Evolutionary conservation across 106 monocot species (phyloP).

Genomic region (Gastrodia elata): DNA sequence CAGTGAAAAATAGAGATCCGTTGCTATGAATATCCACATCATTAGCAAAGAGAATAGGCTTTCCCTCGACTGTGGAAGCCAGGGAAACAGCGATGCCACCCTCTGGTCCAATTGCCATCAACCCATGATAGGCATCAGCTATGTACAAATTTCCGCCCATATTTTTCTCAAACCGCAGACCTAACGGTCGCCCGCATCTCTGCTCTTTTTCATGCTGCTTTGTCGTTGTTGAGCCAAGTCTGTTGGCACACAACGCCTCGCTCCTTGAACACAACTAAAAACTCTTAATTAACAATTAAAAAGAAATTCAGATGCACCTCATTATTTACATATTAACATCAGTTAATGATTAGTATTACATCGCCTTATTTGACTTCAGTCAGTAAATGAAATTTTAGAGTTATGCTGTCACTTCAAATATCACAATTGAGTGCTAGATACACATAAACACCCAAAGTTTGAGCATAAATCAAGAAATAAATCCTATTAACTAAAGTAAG

Average conservation of each 20-base stretch:
- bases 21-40: slow-evolving; percentile 80
- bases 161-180: slow-evolving; percentile 48
- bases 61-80: slow-evolving; percentile 42
- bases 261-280: slow-evolving; percentile 26
- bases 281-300: neutral
- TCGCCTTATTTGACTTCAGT: no score
- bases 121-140: slow-evolving; percentile 79
- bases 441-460: no score
- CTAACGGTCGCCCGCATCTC: slow-evolving; percentile 82
- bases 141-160: slow-evolving; percentile 81
- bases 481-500: no score
- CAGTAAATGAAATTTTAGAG: no score
- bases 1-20: slow-evolving; percentile 88
- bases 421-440: no score
- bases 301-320: no score
- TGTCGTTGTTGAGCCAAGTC: slow-evolving; percentile 44
- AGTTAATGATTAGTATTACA: no score
- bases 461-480: no score
- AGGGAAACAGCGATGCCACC: slow-evolving; percentile 67
- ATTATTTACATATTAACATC: no score
- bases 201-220: slow-evolving; percentile 61
- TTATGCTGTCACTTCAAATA: no score
- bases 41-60: slow-evolving; percentile 71
- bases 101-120: slow-evolving; percentile 34
- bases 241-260: slow-evolving; percentile 40